A percentile compares a stretch with the other conserved stretches of the same genome.
phyloP scores from a whole-genome alignment of 768 basidiomycete species.

The Strobilomyces confusus region DNA sequence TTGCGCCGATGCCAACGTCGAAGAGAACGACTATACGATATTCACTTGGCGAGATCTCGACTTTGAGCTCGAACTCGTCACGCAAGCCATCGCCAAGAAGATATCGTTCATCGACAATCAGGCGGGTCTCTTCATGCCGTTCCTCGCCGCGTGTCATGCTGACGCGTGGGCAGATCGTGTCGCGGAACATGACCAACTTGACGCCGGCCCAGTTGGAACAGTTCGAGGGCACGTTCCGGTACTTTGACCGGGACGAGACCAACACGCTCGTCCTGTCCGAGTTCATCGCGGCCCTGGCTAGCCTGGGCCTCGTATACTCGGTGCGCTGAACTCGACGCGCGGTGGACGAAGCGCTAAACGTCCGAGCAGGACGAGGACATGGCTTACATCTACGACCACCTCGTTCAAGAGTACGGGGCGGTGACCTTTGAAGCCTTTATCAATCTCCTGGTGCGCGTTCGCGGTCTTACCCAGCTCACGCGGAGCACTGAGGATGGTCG shows the following conservation, averaged over 20 bases:
- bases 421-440: constrained; percentile 94
- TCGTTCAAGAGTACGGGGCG: constrained; percentile 77
- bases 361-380: constrained; percentile 75
- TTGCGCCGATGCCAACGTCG: constrained; percentile 84
- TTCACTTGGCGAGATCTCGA: constrained; percentile 85
- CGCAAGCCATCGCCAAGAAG: constrained; percentile 81
- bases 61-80: constrained; percentile 82
- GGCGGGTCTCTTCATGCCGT: constrained; percentile 35
- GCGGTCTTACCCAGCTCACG: not conserved
- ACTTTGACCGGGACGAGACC: constrained; percentile 91
- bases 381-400: constrained; percentile 75
- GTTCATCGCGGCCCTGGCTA: constrained; percentile 92
- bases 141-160: constrained; percentile 1
- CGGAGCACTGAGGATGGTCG: constrained; percentile 2
- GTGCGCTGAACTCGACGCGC: constrained; percentile 35
- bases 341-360: not conserved
- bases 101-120: constrained; percentile 97
- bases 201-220: constrained; percentile 96
- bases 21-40: constrained; percentile 95
- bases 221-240: constrained; percentile 95
- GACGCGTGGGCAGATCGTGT: constrained; percentile 65
- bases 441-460: constrained; percentile 69
- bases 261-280: constrained; percentile 84
- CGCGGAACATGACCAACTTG: constrained; percentile 88
- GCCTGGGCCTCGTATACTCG: constrained; percentile 89